Percentiles rank a stretch among this genome's conserved stretches.
Evolutionary conservation across 2,329 filamentous ascomycete species (phyloP).

Genomic region (Hypoxylon sp.): DNA sequence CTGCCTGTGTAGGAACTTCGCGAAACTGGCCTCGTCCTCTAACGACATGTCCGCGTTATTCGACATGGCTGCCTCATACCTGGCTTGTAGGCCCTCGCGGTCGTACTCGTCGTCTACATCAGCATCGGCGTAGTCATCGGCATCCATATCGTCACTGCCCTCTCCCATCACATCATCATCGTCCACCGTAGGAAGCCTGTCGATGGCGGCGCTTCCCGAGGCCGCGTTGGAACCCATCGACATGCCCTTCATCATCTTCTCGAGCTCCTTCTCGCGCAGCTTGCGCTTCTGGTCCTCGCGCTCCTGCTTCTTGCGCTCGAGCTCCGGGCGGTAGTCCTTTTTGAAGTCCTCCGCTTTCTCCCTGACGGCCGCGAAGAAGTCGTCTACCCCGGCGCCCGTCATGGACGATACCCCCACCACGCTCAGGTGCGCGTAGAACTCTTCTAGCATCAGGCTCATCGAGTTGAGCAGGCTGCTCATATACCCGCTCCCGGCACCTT

Average conservation of each 20-base stretch:
- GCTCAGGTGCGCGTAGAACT: constrained; percentile 94
- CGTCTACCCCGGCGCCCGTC: constrained; percentile 89
- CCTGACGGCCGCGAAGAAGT: constrained; percentile 91
- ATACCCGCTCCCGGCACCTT: constrained; percentile 85
- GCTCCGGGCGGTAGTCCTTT: constrained; percentile 89
- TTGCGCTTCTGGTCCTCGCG: constrained; percentile 80
- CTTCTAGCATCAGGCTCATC: constrained; percentile 97
- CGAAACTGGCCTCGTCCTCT: constrained; percentile 71
- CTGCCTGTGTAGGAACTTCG: constrained; percentile 68
- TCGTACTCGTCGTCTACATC: constrained; percentile 71
- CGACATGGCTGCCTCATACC: constrained; percentile 82
- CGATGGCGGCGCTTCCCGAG: constrained; percentile 43
- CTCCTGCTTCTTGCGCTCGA: constrained; percentile 81
- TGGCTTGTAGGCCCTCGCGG: constrained; percentile 75
- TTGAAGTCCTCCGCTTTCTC: constrained; percentile 91
- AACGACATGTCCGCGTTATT: constrained; percentile 65
- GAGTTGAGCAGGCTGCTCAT: constrained; percentile 97
- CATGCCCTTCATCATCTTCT: constrained; percentile 97
- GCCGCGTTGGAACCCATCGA: constrained; percentile 54
- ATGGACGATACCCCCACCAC: constrained; percentile 95
- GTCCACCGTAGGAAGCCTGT: constrained; percentile 60
- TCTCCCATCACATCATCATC: constrained; percentile 63
- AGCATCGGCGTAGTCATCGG: constrained; percentile 64
- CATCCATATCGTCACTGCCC: constrained; percentile 68
- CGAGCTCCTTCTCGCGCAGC: constrained; percentile 82